Percentiles rank a stretch among this genome's conserved stretches.
Conservation (phyloP, 331 rosid species). For the Acacia concinna region DNA sequence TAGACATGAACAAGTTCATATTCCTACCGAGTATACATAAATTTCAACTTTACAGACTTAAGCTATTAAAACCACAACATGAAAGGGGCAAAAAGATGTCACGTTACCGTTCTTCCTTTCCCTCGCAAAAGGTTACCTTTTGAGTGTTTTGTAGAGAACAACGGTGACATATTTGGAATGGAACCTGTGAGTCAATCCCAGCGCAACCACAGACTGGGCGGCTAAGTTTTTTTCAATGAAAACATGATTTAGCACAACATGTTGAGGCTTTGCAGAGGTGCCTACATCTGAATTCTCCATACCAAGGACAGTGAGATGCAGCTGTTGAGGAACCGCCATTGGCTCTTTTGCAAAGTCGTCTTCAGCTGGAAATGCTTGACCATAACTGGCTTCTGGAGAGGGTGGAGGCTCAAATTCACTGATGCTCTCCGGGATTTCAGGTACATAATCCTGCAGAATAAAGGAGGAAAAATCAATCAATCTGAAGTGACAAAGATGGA, state of each 20-base stretch:
- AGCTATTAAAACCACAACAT: slow-evolving; percentile 32
- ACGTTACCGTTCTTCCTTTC: slow-evolving; percentile 3
- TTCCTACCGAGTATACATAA: slow-evolving; percentile 34
- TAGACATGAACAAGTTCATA: slow-evolving; percentile 39
- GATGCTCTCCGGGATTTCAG: slow-evolving; percentile 68
- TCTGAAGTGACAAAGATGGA: slow-evolving; percentile 14
- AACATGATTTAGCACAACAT: slow-evolving; percentile 86
- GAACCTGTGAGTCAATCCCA: slow-evolving; percentile 89
- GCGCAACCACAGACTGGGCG: slow-evolving; percentile 78
- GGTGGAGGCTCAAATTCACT: slow-evolving; percentile 77
- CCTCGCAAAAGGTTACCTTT: slow-evolving; percentile 42
- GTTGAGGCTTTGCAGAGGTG: slow-evolving; percentile 77
- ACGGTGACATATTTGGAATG: slow-evolving; percentile 87
- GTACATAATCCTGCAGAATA: slow-evolving; percentile 67
- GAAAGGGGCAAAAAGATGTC: neutral
- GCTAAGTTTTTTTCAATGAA: slow-evolving; percentile 86
- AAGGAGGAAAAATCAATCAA: neutral
- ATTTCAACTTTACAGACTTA: slow-evolving; percentile 52
- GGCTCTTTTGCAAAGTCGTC: slow-evolving; percentile 94
- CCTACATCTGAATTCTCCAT: slow-evolving; percentile 56
- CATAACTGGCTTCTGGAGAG: slow-evolving; percentile 84
- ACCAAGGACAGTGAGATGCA: slow-evolving; percentile 80
- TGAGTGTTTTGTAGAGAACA: slow-evolving; percentile 86
- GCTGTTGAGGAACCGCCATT: slow-evolving; percentile 68
- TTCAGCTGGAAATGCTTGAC: slow-evolving; percentile 61